phyloP scores from a whole-genome alignment of 768 basidiomycete genomes.

The Pulveroboletus sp. region DNA sequence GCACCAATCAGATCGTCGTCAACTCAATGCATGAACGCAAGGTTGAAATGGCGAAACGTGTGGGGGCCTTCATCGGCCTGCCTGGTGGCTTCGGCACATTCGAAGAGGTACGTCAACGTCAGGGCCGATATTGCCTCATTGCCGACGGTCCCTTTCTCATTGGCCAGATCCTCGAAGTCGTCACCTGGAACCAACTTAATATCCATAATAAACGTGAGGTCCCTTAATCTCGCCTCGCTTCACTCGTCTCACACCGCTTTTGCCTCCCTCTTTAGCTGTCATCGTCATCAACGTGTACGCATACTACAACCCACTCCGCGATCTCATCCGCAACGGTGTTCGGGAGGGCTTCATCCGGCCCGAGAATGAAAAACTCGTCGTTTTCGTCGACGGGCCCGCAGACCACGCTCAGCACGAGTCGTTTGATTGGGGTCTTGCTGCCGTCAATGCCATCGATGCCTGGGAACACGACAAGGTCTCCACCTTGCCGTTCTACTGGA shows the following conservation, averaged over 20 bases:
- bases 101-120: slow-evolving; percentile 62
- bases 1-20: slow-evolving; percentile 56
- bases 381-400: slow-evolving; percentile 74
- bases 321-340: slow-evolving; percentile 66
- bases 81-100: slow-evolving; percentile 96
- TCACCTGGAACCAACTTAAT: slow-evolving; percentile 92
- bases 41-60: slow-evolving; percentile 82
- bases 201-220: slow-evolving; percentile 79
- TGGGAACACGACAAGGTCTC: slow-evolving; percentile 47
- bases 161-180: slow-evolving; percentile 77
- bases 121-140: neutral
- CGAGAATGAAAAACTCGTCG: slow-evolving; percentile 56
- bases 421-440: slow-evolving; percentile 79
- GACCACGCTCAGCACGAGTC: slow-evolving; percentile 47
- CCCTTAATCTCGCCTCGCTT: neutral
- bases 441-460: slow-evolving; percentile 56
- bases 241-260: neutral
- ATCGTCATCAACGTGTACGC: slow-evolving; percentile 81
- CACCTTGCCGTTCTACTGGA: slow-evolving; percentile 49
- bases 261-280: slow-evolving; percentile 52
- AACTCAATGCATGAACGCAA: slow-evolving; percentile 89
- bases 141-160: slow-evolving; percentile 2
- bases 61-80: slow-evolving; percentile 79
- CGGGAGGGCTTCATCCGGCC: slow-evolving; percentile 72
- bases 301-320: slow-evolving; percentile 82